Base-by-base conservation (phyloP, 169 alveolate genomes). In the Cryptosporidium ryanae region DNA sequence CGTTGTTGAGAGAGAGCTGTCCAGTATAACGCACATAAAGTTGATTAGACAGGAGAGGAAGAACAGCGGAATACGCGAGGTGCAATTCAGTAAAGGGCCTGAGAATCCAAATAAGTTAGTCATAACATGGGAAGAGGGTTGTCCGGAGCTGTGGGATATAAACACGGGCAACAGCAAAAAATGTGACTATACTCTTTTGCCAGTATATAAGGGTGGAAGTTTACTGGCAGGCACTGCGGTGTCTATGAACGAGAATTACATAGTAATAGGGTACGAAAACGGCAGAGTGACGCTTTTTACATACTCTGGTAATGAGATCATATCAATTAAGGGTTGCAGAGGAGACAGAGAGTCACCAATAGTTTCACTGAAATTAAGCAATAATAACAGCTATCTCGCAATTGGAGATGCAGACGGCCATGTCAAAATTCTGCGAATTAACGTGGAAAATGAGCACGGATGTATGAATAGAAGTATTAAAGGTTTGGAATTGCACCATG, bases 141-240 rank as follows among this genome's bases (percentile, higher is more conserved):
- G 87, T 34, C 87, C 87, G 13, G 87, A 76, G 31, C 64, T 76
- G 21, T 76, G 87, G 87, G 87, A 76, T n/a, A 61, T 76, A 31
- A 70, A 76, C 23, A 49, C 59, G 27, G 31, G 34, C 38, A 43
- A 55, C 25, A 31, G 46, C 31, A 49, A 55, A 12, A 57, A 65
- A 34, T 21, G 31, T 43, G 29, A 52, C 23, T 76, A 70, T 17
- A 61, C 63, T 6, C 21, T 59, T 50, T 65, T 76, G 38, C 64
- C 87, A 7, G 87, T 76, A 12, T 76, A 29, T 46, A 61, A 76
- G 13, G 71, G 71, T 13, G 68, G 76, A 21, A 46, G 25, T 43
- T 15, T 23, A 32, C 38, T 76, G 43, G 87, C 87, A 21, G 87
- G 87, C 4, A 76, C 87, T 27, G 87, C 63, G 2, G 87, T 76